These are phyloP conservation scores for Halenospora varia DNA, from an alignment of 495 filamentous ascomycete species.

Conservation along the genomic window DNA sequence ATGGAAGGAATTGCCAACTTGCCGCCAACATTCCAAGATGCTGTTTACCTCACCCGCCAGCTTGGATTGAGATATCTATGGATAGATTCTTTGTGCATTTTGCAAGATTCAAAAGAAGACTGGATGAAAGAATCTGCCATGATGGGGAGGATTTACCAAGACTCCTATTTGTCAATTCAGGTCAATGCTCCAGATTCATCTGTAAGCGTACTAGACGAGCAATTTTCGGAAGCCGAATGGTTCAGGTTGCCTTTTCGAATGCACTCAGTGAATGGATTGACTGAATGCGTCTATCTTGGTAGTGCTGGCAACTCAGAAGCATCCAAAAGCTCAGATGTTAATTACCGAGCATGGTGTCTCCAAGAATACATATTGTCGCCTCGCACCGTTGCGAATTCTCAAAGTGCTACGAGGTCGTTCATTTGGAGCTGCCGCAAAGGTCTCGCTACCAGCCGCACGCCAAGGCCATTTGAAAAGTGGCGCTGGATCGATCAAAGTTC, in stretches of 20 bases:
- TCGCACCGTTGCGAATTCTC: neutral
- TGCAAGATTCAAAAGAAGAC: neutral
- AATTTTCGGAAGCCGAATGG: neutral
- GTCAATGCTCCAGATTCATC: too few relatives aligned
- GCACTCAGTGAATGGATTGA: neutral
- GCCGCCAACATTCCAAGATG: neutral
- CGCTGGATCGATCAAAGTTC: neutral
- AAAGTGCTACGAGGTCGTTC: neutral
- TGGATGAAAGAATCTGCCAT: neutral
- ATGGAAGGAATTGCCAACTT: neutral
- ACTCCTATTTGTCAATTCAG: neutral
- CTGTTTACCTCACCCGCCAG: neutral
- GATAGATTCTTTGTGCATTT: neutral
- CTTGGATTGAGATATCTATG: neutral
- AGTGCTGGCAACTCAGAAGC: neutral
- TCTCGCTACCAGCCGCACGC: neutral
- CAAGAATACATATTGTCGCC: neutral
- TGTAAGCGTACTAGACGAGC: too few relatives aligned
- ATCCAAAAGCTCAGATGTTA: neutral
- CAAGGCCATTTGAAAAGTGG: neutral
- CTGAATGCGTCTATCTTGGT: neutral
- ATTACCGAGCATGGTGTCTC: neutral
- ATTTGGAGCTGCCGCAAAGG: neutral
- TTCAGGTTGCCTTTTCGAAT: neutral
- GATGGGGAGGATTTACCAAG: neutral